Conservation (phyloP, 257 asterid genomes). For the Nicotiana obtusifolia region DNA sequence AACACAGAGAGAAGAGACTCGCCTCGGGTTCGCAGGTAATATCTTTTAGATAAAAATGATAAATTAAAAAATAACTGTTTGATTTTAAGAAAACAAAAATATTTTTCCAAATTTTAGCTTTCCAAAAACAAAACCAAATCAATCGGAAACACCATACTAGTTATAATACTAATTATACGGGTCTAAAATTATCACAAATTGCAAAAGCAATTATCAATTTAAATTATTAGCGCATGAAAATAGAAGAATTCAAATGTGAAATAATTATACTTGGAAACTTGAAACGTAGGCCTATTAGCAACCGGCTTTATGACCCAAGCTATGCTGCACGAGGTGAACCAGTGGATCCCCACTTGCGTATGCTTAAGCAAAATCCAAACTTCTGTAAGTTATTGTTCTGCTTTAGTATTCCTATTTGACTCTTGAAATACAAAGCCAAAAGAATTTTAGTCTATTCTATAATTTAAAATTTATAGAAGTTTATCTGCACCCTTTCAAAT, state of each 20-base stretch:
- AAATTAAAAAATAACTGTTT: too few relatives aligned
- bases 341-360: constrained; percentile 6
- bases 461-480: background rate
- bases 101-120: too few relatives aligned
- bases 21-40: background rate
- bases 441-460: background rate
- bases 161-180: too few relatives aligned
- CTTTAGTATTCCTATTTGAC: background rate
- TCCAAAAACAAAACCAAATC: too few relatives aligned
- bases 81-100: too few relatives aligned
- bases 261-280: background rate
- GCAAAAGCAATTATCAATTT: background rate
- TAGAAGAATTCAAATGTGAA: background rate
- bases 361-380: background rate
- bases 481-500: background rate
- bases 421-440: background rate
- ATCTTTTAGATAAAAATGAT: background rate
- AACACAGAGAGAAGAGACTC: background rate
- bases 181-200: background rate
- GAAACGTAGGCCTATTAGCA: background rate
- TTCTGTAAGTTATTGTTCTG: background rate
- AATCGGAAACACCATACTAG: too few relatives aligned
- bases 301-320: background rate
- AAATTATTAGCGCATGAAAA: background rate
- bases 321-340: background rate